phyloP scores from a whole-genome alignment of 345 rosid species.

The Eucalyptus sp. region DNA sequence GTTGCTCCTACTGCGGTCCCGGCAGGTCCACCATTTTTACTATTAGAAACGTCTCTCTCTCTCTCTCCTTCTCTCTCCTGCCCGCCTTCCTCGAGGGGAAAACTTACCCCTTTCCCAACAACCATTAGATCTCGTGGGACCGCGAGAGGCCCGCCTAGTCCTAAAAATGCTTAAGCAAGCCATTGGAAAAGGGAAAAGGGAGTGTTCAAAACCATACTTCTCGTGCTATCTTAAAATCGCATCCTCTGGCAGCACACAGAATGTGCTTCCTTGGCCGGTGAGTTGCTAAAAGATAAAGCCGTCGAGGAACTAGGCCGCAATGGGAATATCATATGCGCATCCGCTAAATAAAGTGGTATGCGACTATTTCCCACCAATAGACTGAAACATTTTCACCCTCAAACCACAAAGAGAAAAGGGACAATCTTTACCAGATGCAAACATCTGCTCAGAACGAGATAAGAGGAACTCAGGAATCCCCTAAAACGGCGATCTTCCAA shows the following conservation, averaged over 20 bases:
- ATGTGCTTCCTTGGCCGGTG: neutral
- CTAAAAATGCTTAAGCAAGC: neutral
- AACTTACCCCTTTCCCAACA: neutral
- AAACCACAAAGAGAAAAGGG: neutral
- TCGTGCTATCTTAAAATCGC: neutral
- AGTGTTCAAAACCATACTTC: neutral
- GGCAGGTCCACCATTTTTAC: neutral
- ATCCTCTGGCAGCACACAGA: neutral
- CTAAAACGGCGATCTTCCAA: neutral
- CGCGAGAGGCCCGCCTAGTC: neutral
- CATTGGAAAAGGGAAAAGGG: neutral
- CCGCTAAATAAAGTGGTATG: neutral
- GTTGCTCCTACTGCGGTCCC: neutral
- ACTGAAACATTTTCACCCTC: neutral
- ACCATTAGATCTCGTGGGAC: neutral
- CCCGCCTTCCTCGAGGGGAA: neutral
- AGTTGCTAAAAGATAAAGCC: neutral
- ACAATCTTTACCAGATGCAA: neutral
- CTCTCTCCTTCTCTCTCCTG: neutral
- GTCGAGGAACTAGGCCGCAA: neutral
- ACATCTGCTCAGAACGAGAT: neutral
- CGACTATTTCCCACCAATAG: neutral
- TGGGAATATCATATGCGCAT: neutral
- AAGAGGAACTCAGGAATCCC: neutral
- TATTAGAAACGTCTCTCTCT: neutral